phyloP scores from a whole-genome alignment of 2,329 filamentous ascomycete species.

The Epichloe baconii region DNA sequence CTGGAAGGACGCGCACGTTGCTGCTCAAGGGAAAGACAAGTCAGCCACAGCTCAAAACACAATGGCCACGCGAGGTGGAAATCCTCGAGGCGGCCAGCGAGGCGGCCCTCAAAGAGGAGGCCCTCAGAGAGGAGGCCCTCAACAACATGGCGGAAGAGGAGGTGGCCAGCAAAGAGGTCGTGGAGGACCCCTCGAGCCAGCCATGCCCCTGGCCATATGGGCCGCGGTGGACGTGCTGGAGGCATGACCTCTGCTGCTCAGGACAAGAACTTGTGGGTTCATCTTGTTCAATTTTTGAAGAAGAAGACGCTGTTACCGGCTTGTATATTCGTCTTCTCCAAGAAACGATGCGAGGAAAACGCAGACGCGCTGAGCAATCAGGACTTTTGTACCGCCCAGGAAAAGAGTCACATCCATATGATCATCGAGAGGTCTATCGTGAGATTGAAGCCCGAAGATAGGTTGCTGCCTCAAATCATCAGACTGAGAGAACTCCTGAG shows the following conservation, averaged over 20 bases:
- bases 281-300: slow-evolving; percentile 80
- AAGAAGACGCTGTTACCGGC: slow-evolving; percentile 80
- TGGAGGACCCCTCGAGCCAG: slow-evolving; percentile 42
- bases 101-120: slow-evolving; percentile 33
- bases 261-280: slow-evolving; percentile 93
- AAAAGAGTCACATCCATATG: slow-evolving; percentile 97
- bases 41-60: slow-evolving; percentile 31
- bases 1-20: slow-evolving; percentile 86
- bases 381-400: slow-evolving; percentile 82
- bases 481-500: slow-evolving; percentile 73
- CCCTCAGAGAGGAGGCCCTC: slow-evolving; percentile 24
- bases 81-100: slow-evolving; percentile 21
- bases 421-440: slow-evolving; percentile 92
- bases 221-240: slow-evolving; percentile 70
- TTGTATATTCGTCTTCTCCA: slow-evolving; percentile 98
- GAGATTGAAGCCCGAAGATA: slow-evolving; percentile 78
- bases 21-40: slow-evolving; percentile 72
- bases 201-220: slow-evolving; percentile 70
- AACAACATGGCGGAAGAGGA: slow-evolving; percentile 27
- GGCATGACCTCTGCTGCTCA: slow-evolving; percentile 83
- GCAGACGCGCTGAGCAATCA: slow-evolving; percentile 89
- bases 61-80: slow-evolving; percentile 25
- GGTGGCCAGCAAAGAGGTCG: slow-evolving; percentile 38
- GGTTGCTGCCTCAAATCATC: slow-evolving; percentile 81
- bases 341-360: slow-evolving; percentile 94